Percentiles rank a stretch among this genome's conserved stretches.
These are phyloP conservation scores for Syncephalis fuscata DNA, from an alignment of 371 early-diverging fungal genomes.

Conservation along the genomic window DNA sequence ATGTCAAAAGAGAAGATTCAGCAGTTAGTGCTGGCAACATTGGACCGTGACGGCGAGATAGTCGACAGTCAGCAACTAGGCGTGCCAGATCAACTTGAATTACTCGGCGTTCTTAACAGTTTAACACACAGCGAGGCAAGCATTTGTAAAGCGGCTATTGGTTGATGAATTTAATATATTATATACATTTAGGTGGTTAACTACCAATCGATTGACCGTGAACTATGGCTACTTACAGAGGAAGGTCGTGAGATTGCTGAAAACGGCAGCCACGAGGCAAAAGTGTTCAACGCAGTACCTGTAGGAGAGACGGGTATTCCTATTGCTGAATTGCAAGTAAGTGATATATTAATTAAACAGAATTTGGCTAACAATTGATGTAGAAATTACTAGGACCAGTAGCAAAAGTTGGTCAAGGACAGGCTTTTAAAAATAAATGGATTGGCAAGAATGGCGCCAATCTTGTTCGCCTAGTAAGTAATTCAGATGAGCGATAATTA, in stretches of 20 bases:
- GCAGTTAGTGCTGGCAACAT: constrained; percentile 40
- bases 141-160: background rate
- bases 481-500: too few relatives aligned
- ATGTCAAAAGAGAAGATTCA: constrained; percentile 36
- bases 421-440: constrained; percentile 95
- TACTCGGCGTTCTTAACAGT: constrained; percentile 74
- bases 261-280: constrained; percentile 85
- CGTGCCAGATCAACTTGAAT: constrained; percentile 32
- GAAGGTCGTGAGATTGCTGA: constrained; percentile 78
- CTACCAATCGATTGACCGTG: constrained; percentile 62
- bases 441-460: constrained; percentile 64
- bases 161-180: background rate
- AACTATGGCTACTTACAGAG: constrained; percentile 63
- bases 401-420: constrained; percentile 86
- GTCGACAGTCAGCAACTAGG: constrained; percentile 37
- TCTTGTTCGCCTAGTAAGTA: constrained; percentile 25
- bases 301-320: constrained; percentile 61
- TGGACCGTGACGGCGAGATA: constrained; percentile 38
- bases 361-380: background rate
- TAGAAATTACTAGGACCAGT: constrained; percentile 50
- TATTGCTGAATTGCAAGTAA: constrained; percentile 61
- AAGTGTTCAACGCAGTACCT: constrained; percentile 82
- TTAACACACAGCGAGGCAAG: constrained; percentile 73
- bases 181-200: constrained; percentile 48
- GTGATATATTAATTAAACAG: background rate